Conservation (phyloP, 306 rosid genomes). For the Sindora glabra region DNA sequence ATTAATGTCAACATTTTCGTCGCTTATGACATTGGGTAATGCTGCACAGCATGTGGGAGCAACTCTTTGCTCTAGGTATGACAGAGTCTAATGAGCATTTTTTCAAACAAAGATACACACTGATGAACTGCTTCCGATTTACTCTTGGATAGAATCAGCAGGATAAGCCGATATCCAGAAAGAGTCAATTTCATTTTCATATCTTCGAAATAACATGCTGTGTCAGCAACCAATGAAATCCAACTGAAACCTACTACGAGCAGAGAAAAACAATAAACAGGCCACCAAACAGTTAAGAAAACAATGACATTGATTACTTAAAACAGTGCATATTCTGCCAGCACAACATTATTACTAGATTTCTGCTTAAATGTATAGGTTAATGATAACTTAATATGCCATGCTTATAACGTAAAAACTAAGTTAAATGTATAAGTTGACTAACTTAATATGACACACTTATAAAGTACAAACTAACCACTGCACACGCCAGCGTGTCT, state of each 20-base stretch:
- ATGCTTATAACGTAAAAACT: constrained; percentile 19
- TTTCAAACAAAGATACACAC: neutral
- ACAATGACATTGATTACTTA: neutral
- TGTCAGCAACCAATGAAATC: neutral
- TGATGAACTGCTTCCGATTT: neutral
- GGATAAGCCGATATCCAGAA: neutral
- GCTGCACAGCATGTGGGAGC: neutral
- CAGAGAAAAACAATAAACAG: neutral
- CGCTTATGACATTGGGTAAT: neutral
- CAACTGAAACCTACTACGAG: neutral
- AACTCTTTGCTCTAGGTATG: neutral
- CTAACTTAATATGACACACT: neutral
- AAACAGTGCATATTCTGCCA: constrained; percentile 1
- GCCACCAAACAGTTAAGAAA: neutral
- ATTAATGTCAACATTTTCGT: neutral
- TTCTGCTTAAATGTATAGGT: neutral
- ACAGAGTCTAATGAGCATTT: neutral
- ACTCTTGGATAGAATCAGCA: neutral
- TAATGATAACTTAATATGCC: neutral
- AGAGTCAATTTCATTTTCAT: neutral
- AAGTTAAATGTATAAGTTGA: neutral
- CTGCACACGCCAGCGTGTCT: constrained; percentile 99
- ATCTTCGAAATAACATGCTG: neutral
- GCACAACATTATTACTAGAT: constrained; percentile 6
- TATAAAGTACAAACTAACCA: constrained; percentile 47